Percentiles rank a stretch among this genome's conserved stretches.
Conservation (phyloP, 768 basidiomycete species). For the Lentinula sp. region DNA sequence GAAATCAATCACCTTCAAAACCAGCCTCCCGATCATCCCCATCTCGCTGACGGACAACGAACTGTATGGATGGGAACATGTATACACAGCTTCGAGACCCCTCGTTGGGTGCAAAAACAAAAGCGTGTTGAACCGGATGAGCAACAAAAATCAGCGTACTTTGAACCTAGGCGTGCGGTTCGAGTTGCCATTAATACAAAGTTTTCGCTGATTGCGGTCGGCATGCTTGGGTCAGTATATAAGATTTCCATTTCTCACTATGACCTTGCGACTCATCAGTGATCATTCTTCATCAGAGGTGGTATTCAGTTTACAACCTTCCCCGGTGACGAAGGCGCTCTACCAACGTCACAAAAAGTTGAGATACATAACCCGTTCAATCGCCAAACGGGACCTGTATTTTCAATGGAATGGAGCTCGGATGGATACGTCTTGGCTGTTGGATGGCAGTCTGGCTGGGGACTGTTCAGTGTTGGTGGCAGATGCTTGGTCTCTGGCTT, state of each 20-base stretch:
- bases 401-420: constrained; percentile 82
- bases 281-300: constrained; percentile 36
- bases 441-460: constrained; percentile 89
- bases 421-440: constrained; percentile 95
- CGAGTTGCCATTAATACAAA: constrained; percentile 65
- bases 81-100: constrained; percentile 67
- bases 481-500: constrained; percentile 78
- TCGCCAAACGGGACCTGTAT: constrained; percentile 55
- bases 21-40: constrained; percentile 12
- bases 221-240: constrained; percentile 53
- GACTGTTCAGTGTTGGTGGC: constrained; percentile 84
- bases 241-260: not conserved
- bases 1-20: constrained; percentile 10
- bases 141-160: constrained; percentile 29
- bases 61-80: constrained; percentile 70
- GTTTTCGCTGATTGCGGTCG: constrained; percentile 80
- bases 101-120: constrained; percentile 77
- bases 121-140: constrained; percentile 42
- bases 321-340: constrained; percentile 53
- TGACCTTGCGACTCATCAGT: not conserved
- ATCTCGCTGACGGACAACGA: constrained; percentile 6
- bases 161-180: constrained; percentile 62
- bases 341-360: constrained; percentile 56
- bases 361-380: constrained; percentile 58
- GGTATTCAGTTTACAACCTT: constrained; percentile 61